Conservation (phyloP, 148 eudicot species). For the Rhododendron griersonianum region DNA sequence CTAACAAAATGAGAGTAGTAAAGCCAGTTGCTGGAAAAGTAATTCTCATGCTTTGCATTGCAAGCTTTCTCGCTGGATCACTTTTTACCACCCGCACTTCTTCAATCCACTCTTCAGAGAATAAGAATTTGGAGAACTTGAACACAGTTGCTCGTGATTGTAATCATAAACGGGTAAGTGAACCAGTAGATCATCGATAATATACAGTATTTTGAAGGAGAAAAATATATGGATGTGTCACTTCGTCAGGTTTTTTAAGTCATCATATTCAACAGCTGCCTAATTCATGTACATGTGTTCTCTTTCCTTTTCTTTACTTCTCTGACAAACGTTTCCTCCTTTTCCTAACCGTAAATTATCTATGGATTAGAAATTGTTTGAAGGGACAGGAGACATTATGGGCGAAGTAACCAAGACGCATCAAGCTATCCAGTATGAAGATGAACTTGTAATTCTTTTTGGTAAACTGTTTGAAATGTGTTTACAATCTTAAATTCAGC, state of each 20-base stretch:
- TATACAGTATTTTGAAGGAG: background rate
- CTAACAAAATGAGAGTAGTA: slow-evolving; percentile 59
- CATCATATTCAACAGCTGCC: background rate
- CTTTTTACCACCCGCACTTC: slow-evolving; percentile 50
- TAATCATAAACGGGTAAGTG: slow-evolving; percentile 62
- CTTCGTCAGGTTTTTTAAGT: background rate
- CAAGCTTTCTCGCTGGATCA: slow-evolving; percentile 71
- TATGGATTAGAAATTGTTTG: slow-evolving; percentile 43
- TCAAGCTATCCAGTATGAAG: slow-evolving; percentile 68
- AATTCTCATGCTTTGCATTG: slow-evolving; percentile 53
- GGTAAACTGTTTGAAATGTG: no score
- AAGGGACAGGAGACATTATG: slow-evolving; percentile 46
- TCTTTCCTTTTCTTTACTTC: background rate
- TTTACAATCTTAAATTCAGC: background rate
- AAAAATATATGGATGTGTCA: background rate
- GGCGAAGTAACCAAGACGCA: slow-evolving; percentile 66
- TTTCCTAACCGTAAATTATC: background rate
- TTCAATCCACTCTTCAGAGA: slow-evolving; percentile 28
- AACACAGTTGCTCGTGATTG: slow-evolving; percentile 19
- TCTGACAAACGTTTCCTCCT: background rate
- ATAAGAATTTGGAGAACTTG: slow-evolving; percentile 22
- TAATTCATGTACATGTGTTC: background rate
- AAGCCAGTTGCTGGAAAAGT: slow-evolving; percentile 51
- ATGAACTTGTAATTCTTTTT: background rate
- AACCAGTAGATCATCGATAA: background rate